phyloP scores from a whole-genome alignment of 345 rosid genomes.

The Psidium guajava region DNA sequence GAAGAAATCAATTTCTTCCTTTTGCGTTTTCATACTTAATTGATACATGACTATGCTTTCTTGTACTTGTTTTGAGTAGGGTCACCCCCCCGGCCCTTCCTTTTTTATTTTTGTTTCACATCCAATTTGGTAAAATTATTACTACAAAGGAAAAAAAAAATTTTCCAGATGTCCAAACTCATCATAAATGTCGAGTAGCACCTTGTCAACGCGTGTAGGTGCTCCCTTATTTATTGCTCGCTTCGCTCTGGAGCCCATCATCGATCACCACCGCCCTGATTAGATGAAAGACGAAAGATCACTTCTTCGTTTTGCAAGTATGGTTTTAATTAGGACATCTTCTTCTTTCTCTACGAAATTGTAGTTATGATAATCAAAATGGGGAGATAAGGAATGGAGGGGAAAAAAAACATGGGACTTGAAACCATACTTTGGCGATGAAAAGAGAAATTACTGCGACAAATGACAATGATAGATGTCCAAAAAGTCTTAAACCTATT shows the following conservation, averaged over 20 bases:
- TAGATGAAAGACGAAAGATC: background rate
- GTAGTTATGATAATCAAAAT: background rate
- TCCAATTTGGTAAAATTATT: background rate
- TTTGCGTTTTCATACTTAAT: background rate
- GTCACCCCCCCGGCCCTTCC: background rate
- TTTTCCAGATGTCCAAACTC: background rate
- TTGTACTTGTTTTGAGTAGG: background rate
- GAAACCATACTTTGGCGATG: background rate
- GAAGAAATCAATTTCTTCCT: background rate
- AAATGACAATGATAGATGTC: too few relatives aligned
- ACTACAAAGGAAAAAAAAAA: background rate
- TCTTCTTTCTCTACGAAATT: background rate
- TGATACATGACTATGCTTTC: background rate
- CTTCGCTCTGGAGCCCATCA: background rate
- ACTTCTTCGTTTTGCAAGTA: background rate
- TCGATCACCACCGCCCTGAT: background rate
- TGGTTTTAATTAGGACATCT: background rate
- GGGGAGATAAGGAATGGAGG: background rate
- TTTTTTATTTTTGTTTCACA: background rate
- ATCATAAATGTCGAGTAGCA: conserved; percentile 5
- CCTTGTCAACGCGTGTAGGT: conserved; percentile 1
- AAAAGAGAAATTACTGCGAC: too few relatives aligned
- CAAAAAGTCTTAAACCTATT: too few relatives aligned
- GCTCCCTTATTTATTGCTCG: background rate
- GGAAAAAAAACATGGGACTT: background rate